Percentiles rank a stretch among this genome's conserved stretches.
Evolutionary conservation across 2,329 filamentous ascomycete genomes (phyloP).

Genomic region (Scopulariopsis brevicaulis): DNA sequence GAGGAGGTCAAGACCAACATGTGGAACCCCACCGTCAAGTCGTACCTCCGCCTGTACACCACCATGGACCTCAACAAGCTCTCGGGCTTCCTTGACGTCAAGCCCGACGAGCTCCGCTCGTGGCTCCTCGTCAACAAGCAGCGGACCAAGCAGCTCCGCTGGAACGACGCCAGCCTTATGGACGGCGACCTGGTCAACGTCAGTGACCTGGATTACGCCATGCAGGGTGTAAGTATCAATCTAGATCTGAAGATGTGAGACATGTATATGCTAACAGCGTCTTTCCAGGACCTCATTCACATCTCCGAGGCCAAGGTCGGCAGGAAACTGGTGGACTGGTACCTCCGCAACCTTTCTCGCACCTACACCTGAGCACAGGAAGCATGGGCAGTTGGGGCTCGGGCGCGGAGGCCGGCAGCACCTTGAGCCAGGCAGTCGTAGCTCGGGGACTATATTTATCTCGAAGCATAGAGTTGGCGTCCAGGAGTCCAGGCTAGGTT

Average conservation of each 20-base stretch:
- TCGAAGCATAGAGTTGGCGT: conserved; percentile 5
- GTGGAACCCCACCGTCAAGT: conserved; percentile 95
- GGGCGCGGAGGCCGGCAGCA: not conserved
- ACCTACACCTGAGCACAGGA: conserved; percentile 55
- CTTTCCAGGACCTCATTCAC: conserved; percentile 76
- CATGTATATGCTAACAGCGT: conserved; percentile 1
- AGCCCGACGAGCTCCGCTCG: conserved; percentile 83
- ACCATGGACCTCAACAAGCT: conserved; percentile 99
- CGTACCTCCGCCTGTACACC: conserved; percentile 96
- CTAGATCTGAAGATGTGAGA: conserved; percentile 25
- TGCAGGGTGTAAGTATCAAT: conserved; percentile 63
- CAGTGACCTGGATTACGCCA: conserved; percentile 92
- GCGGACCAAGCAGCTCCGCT: conserved; percentile 90
- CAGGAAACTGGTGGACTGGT: conserved; percentile 96
- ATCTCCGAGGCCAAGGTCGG: conserved; percentile 98
- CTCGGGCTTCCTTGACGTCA: conserved; percentile 90
- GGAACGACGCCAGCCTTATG: conserved; percentile 76
- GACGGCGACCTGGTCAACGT: conserved; percentile 90
- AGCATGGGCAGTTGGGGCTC: not conserved
- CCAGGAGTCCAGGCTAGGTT: conserved; percentile 4
- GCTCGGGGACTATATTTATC: not conserved
- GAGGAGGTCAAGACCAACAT: conserved; percentile 99
- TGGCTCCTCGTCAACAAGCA: conserved; percentile 98
- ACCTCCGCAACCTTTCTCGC: conserved; percentile 89
- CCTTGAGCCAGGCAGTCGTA: not conserved